Evolutionary conservation across 2,329 filamentous ascomycete genomes (phyloP), one percentile per base, ranked within the genome.

Genomic region (Apiospora pterosperma): DNA sequence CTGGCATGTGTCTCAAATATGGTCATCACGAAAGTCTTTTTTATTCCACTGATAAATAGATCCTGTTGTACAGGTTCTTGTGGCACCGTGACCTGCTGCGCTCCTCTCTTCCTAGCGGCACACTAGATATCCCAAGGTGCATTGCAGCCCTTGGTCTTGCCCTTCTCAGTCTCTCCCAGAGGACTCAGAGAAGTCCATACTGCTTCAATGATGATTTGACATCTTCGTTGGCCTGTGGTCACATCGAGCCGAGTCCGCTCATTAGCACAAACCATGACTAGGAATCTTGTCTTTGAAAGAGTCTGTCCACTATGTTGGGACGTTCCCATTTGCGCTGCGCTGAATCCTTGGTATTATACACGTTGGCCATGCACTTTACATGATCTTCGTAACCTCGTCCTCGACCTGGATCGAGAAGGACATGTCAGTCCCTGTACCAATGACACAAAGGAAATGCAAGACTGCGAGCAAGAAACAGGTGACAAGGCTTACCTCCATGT

Each of bases 401-500:
- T 95, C 92, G 81, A 93, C 90, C 92, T 95, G 88, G 78, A 76
- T 75, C 25, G 38, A n/a, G 38, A 38, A 36, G 48, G 48, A 55
- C 48, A 19, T 21, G 41, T 48, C 38, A 62, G 41, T 36, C 59
- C 28, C 21, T 16, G 59, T 41, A 23, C 34, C 19, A n/a, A 34
- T 44, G 25, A 31, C 21, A n/a, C 38, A 61, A 12, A 42, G 25
- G 23, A 42, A 41, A 55, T 8, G 36, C 34, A 8, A 38, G 34
- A 14, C 34, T n/a, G 23, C 23, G 34, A 21, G n/a, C 25, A n/a
- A 55, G 44, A 28, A 41, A 62, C 61, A 48, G 21, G 44, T 6
- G 14, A n/a, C 31, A 36, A 36, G 69, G 89, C 92, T 88, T 81
- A 99, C 96, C 93, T 99, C 96, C 90, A 98, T 97, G 76, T 99